Conservation (phyloP, 1,284 basidiomycete species). For the Xerocomus amazonicus region DNA sequence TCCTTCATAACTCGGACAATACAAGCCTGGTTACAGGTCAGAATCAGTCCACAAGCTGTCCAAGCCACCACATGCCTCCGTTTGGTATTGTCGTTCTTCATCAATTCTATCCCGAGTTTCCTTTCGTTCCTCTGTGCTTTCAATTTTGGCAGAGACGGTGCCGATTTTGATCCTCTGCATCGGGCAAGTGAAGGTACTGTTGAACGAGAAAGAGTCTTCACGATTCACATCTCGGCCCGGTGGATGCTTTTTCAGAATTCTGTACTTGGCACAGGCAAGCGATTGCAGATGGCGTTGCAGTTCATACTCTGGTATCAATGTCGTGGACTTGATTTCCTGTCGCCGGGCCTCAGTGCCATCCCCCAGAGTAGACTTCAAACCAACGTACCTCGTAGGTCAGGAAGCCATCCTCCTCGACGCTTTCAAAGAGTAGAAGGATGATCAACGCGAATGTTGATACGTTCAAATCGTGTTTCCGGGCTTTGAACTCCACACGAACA, state of each 20-base stretch:
- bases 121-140: constrained; percentile 82
- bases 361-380: not conserved
- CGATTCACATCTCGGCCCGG: constrained; percentile 77
- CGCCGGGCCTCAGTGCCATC: not conserved
- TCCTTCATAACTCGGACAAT: constrained; percentile 99
- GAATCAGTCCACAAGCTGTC: constrained; percentile 5
- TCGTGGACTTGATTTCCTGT: constrained; percentile 70
- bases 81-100: constrained; percentile 88
- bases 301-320: constrained; percentile 73
- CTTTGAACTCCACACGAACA: constrained; percentile 80
- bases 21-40: constrained; percentile 63
- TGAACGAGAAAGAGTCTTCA: constrained; percentile 88
- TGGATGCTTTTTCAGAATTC: constrained; percentile 90
- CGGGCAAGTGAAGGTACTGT: constrained; percentile 73
- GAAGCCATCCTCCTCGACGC: constrained; percentile 61
- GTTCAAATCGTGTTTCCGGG: constrained; percentile 84
- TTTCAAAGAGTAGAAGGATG: constrained; percentile 87
- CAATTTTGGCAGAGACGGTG: constrained; percentile 84
- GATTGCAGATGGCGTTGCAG: constrained; percentile 92
- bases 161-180: constrained; percentile 94
- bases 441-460: constrained; percentile 89
- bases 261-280: constrained; percentile 95
- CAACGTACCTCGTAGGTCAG: constrained; percentile 66
- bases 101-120: constrained; percentile 92
- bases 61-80: constrained; percentile 61